Base-by-base conservation (phyloP, 345 rosid genomes). In the Heritiera littoralis region DNA sequence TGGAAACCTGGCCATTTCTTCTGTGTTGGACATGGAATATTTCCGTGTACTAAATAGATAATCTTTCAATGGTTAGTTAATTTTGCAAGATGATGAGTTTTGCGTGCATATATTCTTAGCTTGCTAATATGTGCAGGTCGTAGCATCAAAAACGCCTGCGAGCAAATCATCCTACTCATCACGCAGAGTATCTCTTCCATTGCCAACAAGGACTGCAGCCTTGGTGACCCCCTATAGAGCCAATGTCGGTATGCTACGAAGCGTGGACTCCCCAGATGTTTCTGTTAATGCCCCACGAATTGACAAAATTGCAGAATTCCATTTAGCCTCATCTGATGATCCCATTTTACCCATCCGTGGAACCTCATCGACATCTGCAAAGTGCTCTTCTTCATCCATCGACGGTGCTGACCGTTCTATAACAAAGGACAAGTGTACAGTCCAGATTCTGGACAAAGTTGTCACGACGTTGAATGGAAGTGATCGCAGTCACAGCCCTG, bases 261-360 rank as follows among this genome's bases (percentile, higher is more conserved):
- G 77, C 75, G 64, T 79, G 66, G 84, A 92, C 13, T 95, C 98
- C 63, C 92, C 92, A 1, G 89, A 93, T 73, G 89, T 95, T 75
- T 92, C 99, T 40, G 98, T 95, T 45, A 92, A 95, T 77, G 89
- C 96, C 70, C 99, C 99, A 54, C 86, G 94, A 61, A 87, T 95
- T 64, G 97, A 94, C 85, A 95, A 88, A 89, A 95, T 95, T 12
- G 95, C 88, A 15, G 99, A 93, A 84, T 95, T 89, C 84, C 88
- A 90, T 20, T 61, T 92, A 59, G 85, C 90, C 58, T 87, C 87
- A n/a, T 84, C 87, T 3, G 92, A 88, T 14, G 90, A 89, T 64
- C 76, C 91, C 52, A 83, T 87, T 77, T 78, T 79, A 40, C 89
- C 78, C 20, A 63, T 75, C 78, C 83, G 66, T 48, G 76, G 63